A percentile compares a stretch with the other conserved stretches of the same genome.
Conservation (phyloP, 192 early-diverging fungal species). For the Thoreauomyces humboldtii region DNA sequence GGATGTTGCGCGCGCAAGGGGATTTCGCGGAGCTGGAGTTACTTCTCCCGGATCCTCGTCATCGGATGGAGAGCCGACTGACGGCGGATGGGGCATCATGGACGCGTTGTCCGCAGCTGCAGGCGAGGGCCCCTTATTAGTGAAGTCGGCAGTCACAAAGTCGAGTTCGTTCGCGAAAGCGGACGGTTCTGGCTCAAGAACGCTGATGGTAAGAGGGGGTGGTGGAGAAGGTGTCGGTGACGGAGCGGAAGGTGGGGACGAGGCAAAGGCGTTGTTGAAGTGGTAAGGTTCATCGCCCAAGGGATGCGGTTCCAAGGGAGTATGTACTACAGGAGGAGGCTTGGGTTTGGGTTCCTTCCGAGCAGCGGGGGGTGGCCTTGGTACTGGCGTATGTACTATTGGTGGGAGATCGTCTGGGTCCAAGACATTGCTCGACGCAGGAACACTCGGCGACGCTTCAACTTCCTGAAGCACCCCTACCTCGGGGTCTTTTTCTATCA, state of each 20-base stretch:
- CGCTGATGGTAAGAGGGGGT: background rate
- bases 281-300: background rate
- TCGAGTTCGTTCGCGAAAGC: background rate
- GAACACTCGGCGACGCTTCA: background rate
- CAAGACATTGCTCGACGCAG: background rate
- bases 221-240: background rate
- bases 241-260: background rate
- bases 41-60: constrained; percentile 15
- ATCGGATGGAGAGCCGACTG: background rate
- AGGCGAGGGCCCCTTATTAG: no score
- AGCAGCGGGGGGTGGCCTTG: background rate
- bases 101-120: constrained; percentile 19
- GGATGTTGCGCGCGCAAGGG: background rate
- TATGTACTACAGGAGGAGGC: background rate
- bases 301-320: background rate
- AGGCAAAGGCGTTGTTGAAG: background rate
- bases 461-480: no score
- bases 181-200: background rate
- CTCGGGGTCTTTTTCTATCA: no score
- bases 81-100: constrained; percentile 19
- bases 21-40: background rate
- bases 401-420: background rate
- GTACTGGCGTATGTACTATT: background rate
- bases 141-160: background rate
- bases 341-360: background rate